phyloP scores from a whole-genome alignment of 257 asterid species.

The Nicotiana otophora region DNA sequence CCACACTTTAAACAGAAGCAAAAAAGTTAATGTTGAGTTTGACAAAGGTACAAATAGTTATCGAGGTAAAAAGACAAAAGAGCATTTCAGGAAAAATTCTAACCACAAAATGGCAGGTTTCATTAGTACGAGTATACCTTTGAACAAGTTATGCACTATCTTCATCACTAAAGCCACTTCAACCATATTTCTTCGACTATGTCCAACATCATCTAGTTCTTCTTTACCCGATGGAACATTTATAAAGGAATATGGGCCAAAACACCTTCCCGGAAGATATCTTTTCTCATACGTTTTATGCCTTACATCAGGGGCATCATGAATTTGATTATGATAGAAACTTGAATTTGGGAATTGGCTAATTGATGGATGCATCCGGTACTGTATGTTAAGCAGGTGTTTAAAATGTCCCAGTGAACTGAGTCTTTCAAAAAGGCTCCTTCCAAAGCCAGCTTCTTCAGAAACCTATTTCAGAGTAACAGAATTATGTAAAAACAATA shows the following conservation, averaged over 20 bases:
- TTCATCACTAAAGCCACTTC: conserved; percentile 53
- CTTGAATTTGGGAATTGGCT: conserved; percentile 15
- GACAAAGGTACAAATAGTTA: background rate
- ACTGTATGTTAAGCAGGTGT: conserved; percentile 13
- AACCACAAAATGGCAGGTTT: background rate
- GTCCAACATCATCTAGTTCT: conserved; percentile 41
- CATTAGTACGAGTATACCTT: conserved; percentile 28
- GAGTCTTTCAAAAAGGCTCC: conserved; percentile 14
- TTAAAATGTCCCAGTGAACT: conserved; percentile 14
- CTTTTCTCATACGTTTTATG: conserved; percentile 9
- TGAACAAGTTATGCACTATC: conserved; percentile 44
- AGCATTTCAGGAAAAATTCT: background rate
- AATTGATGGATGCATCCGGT: conserved; percentile 18
- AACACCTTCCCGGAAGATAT: conserved; percentile 41
- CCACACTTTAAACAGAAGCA: no score
- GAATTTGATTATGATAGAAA: background rate
- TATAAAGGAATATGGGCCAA: conserved; percentile 62
- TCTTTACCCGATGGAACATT: conserved; percentile 42
- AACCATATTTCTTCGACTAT: conserved; percentile 51
- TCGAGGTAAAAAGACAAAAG: background rate
- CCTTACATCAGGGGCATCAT: conserved; percentile 8
- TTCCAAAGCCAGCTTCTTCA: conserved; percentile 8
- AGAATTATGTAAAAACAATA: background rate
- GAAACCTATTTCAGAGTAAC: background rate
- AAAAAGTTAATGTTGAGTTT: no score